phyloP scores from a whole-genome alignment of 768 basidiomycete species.

The Russula griseocarnosa region DNA sequence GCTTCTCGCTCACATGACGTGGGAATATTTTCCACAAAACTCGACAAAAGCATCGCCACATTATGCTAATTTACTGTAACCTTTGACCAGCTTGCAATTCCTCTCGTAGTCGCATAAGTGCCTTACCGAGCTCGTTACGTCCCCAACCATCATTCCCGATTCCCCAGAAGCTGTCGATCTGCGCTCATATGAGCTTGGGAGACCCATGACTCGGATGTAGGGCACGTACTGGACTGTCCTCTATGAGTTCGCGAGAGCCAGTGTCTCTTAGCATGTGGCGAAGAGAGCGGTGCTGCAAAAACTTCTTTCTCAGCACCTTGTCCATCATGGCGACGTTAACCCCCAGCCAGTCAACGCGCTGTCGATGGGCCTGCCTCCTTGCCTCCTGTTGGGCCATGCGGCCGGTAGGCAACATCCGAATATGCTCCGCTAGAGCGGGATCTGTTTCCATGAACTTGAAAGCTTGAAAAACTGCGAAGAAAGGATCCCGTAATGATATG shows the following conservation, averaged over 20 bases:
- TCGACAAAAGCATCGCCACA: neutral
- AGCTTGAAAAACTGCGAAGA: slow-evolving; percentile 25
- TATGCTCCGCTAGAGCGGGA: slow-evolving; percentile 17
- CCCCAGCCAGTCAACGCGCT: slow-evolving; percentile 23
- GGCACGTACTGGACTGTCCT: slow-evolving; percentile 35
- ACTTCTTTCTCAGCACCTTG: slow-evolving; percentile 39
- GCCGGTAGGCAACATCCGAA: slow-evolving; percentile 21
- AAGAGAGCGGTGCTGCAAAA: slow-evolving; percentile 40
- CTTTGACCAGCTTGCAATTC: slow-evolving; percentile 32
- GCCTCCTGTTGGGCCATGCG: slow-evolving; percentile 27
- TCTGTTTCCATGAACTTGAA: slow-evolving; percentile 20
- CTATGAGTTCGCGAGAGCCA: slow-evolving; percentile 39
- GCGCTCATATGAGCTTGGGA: slow-evolving; percentile 25
- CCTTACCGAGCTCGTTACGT: slow-evolving; percentile 42
- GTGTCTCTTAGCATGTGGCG: slow-evolving; percentile 38
- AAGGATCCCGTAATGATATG: neutral
- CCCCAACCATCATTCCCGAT: slow-evolving; percentile 39
- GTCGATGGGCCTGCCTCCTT: slow-evolving; percentile 1
- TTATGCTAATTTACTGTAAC: neutral
- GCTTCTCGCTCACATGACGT: slow-evolving; percentile 4
- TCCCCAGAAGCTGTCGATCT: slow-evolving; percentile 43
- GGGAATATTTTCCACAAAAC: neutral
- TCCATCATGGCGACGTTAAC: slow-evolving; percentile 35
- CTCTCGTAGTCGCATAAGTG: slow-evolving; percentile 39
- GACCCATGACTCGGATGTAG: neutral